Evolutionary conservation across 805 yeast genomes (phyloP).

Genomic region (Schizosaccharomyces octosporus): DNA sequence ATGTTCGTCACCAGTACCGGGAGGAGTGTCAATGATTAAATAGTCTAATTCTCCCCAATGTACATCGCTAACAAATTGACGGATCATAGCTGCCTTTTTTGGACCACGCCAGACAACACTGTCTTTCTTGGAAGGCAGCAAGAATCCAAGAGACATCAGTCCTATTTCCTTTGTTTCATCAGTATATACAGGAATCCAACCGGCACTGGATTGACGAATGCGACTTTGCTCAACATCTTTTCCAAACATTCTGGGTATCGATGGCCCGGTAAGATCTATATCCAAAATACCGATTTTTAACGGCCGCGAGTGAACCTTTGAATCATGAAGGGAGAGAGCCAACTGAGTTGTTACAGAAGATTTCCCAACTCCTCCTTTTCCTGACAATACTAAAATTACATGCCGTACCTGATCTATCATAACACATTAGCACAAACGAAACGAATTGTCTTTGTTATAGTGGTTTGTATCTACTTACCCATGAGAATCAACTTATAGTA

Average conservation of each 20-base stretch:
- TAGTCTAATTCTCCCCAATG: conserved; percentile 67
- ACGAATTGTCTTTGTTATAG: too few relatives aligned
- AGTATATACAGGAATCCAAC: conserved; percentile 77
- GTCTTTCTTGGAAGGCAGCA: conserved; percentile 60
- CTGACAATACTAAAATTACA: conserved; percentile 61
- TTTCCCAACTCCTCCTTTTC: conserved; percentile 94
- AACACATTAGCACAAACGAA: background rate
- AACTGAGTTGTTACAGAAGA: conserved; percentile 87
- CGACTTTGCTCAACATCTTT: conserved; percentile 26
- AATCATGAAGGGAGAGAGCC: conserved; percentile 43
- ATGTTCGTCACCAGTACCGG: conserved; percentile 96
- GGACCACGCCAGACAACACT: conserved; percentile 98
- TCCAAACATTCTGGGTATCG: conserved; percentile 89
- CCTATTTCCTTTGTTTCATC: conserved; percentile 21
- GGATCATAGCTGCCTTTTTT: conserved; percentile 89
- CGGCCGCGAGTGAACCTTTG: background rate
- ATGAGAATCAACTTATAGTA: background rate
- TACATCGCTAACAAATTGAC: conserved; percentile 77
- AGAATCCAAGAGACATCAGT: conserved; percentile 72
- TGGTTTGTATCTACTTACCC: background rate
- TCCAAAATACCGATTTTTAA: conserved; percentile 75
- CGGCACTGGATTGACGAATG: conserved; percentile 34
- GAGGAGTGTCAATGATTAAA: conserved; percentile 84
- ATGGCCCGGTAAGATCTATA: conserved; percentile 90
- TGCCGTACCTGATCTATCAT: conserved; percentile 30